phyloP scores from a whole-genome alignment of 495 filamentous ascomycete species.

The Neurospora sp. region DNA sequence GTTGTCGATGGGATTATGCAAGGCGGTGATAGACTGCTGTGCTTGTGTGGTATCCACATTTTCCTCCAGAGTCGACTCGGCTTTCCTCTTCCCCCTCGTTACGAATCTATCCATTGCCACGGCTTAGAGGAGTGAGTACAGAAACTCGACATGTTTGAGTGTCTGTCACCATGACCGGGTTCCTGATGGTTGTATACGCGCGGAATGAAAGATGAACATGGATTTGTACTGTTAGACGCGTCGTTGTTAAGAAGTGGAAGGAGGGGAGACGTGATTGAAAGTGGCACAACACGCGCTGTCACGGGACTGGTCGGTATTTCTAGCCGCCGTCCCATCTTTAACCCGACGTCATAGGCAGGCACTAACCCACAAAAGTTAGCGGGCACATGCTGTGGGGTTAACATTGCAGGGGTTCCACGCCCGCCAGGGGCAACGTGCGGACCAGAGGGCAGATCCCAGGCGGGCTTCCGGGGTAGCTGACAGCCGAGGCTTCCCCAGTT shows the following conservation, averaged over 20 bases:
- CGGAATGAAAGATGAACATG: background rate
- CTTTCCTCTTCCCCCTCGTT: conserved; percentile 32
- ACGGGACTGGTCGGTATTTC: conserved; percentile 1
- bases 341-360: background rate
- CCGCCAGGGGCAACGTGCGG: background rate
- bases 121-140: background rate
- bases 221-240: background rate
- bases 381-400: background rate
- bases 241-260: background rate
- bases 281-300: conserved; percentile 1
- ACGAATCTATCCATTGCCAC: conserved; percentile 36
- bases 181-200: background rate
- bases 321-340: background rate
- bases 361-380: background rate
- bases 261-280: background rate
- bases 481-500: background rate
- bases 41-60: background rate
- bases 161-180: background rate
- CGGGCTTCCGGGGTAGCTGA: background rate
- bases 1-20: background rate
- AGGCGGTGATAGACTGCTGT: background rate
- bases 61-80: conserved; percentile 1
- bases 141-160: background rate
- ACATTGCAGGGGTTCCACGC: background rate
- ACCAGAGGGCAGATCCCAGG: background rate